Evolutionary conservation across 2,329 filamentous ascomycete species (phyloP), one percentile per base, ranked within the genome.

Genomic region (Talaromyces sp.): DNA sequence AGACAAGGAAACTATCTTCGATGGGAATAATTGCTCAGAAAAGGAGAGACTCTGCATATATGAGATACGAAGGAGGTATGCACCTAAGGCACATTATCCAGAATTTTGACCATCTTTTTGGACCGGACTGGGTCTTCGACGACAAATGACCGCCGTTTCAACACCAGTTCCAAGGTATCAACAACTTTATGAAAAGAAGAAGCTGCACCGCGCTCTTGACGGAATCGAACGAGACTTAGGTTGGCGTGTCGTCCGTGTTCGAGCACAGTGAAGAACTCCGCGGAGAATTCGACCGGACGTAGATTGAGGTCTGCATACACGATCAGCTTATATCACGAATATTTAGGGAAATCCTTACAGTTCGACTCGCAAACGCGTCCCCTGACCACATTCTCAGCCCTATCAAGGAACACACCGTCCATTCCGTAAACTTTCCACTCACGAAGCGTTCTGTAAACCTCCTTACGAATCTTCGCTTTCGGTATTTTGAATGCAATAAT

Each of bases 141-240:
- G 35, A 96, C 79, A 70, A 93, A 80, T 31, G 84, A 83, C 33
- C 89, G 86, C 66, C 82, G 82, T 68, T 83, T 83, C 74, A 96
- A 87, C 16, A 92, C 85, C 22, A 85, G 82, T 69, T 89, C 85
- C 70, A 97, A 83, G 3, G 90, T 90, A 66, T 93, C 90, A 31
- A 96, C 86, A 10, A 97, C 90, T 73, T 87, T 89, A 74, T 92
- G 86, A 80, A 98, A 96, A 70, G 90, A 95, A 71, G 90, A 95
- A 43, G 92, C 93, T 1, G 94, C 93, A n/a, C 94, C 95, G 65
- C 89, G 89, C 73, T 95, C 92, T 73, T 97, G 93, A 1, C 91
- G 94, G 75, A 97, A 92, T 41, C 92, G 89, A 35, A 91, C 87
- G 69, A 97, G 88, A 75, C 90, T 91, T 62, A 97, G 84, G 56